Evolutionary conservation across 345 rosid species (phyloP).

Genomic region (Linum usitatissimum): DNA sequence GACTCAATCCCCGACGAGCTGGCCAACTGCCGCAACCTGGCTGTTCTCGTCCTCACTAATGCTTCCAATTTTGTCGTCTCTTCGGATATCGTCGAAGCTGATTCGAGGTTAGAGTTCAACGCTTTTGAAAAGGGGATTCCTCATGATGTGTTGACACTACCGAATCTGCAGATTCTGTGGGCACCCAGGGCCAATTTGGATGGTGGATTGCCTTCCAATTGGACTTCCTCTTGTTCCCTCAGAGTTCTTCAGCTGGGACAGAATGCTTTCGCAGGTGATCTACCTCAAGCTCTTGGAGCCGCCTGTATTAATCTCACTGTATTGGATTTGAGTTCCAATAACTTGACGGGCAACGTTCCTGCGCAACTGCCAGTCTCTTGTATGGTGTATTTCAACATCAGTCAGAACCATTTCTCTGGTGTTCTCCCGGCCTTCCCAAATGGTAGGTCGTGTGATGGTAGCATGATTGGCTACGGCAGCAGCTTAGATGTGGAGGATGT

Average conservation of each 20-base stretch:
- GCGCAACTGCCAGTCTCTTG: slow-evolving; percentile 39
- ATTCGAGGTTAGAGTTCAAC: slow-evolving; percentile 40
- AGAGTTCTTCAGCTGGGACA: slow-evolving; percentile 43
- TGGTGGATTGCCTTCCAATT: slow-evolving; percentile 37
- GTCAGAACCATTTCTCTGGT: slow-evolving; percentile 42
- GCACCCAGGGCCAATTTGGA: slow-evolving; percentile 62
- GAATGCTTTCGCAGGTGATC: slow-evolving; percentile 31
- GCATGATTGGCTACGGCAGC: slow-evolving; percentile 12
- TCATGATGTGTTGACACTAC: slow-evolving; percentile 24
- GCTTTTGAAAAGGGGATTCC: slow-evolving; percentile 46
- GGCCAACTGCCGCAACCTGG: slow-evolving; percentile 32
- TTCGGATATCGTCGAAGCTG: slow-evolving; percentile 13
- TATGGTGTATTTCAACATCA: slow-evolving; percentile 45
- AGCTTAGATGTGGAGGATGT: slow-evolving; percentile 25
- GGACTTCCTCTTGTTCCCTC: slow-evolving; percentile 38
- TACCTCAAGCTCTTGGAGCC: slow-evolving; percentile 29
- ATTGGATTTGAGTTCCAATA: slow-evolving; percentile 55
- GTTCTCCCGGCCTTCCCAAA: slow-evolving; percentile 28
- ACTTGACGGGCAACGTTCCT: slow-evolving; percentile 38
- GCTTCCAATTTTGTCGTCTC: slow-evolving; percentile 19
- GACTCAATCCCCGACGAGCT: slow-evolving; percentile 41
- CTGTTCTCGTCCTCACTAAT: slow-evolving; percentile 42
- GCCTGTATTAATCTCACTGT: slow-evolving; percentile 42
- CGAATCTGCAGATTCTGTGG: slow-evolving; percentile 46
- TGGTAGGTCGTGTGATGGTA: slow-evolving; percentile 19